phyloP scores from a whole-genome alignment of 495 filamentous ascomycete species.

The Neurospora sp. region DNA sequence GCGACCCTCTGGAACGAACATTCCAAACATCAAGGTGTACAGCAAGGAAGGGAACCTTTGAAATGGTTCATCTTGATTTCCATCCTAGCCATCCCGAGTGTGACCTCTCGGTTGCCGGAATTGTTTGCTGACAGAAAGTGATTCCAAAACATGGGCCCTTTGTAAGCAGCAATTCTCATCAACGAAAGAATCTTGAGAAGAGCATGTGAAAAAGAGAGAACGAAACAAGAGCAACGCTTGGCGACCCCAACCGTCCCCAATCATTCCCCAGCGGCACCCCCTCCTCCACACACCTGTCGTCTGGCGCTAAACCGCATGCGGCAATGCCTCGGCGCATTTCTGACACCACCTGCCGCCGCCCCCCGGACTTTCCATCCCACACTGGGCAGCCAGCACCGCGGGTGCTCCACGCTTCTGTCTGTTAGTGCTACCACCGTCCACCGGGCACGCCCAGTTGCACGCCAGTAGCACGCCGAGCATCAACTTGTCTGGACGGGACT shows the following conservation, averaged over 20 bases:
- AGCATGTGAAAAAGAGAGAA: neutral
- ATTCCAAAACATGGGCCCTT: neutral
- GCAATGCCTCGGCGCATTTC: conserved; percentile 27
- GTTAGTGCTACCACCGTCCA: neutral
- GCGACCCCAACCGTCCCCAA: neutral
- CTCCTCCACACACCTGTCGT: neutral
- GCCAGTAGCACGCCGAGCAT: neutral
- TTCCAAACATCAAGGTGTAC: neutral
- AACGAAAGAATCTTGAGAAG: neutral
- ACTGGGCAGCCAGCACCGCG: neutral
- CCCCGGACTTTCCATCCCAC: neutral
- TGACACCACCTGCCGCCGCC: conserved; percentile 23
- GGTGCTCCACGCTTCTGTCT: neutral
- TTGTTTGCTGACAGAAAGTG: neutral
- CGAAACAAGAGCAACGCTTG: neutral
- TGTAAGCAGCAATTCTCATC: neutral
- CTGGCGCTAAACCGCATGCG: conserved; percentile 19
- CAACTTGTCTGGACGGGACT: neutral
- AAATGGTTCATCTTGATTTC: neutral
- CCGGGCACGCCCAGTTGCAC: neutral
- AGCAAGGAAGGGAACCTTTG: neutral
- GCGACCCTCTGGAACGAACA: neutral
- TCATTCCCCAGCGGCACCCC: neutral
- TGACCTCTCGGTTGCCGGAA: neutral
- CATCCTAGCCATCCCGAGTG: neutral